Base-by-base conservation (phyloP, 768 basidiomycete species). In the Podaxis rugospora region DNA sequence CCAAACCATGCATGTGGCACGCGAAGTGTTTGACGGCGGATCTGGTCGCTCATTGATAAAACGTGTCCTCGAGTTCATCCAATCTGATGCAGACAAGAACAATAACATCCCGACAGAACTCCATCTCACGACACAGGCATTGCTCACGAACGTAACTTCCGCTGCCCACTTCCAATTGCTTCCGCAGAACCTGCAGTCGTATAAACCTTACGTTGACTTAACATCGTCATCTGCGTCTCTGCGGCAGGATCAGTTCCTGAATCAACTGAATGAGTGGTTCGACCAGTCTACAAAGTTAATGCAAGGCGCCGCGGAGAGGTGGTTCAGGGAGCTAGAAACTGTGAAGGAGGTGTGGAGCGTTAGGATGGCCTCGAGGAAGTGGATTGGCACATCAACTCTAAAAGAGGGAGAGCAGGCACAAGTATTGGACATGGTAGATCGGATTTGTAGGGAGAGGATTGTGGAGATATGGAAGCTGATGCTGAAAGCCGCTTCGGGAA, bases 151-250 rank as follows among this genome's bases (percentile, higher is more conserved):
- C 7, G 80, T 96, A 23, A 93, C 93, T 0, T 94, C 95, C 0
- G 89, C 93, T 0, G 85, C 89, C 25, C 90, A 94, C 64, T 85
- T 95, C 63, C 82, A 87, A 14, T 80, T 92, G 57, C 81, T 98
- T 0, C 93, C 94, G 0, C 68, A 78, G 1, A 81, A 77, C 61
- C 81, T 98, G 62, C 82, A 81, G 64, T 80, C 83, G 4, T 97
- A 95, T 72, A 91, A 87, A 66, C 95, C 95, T 7, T 95, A 92
- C 70, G 83, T 96, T 62, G 89, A 94, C 66, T 74, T 87, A 5
- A 75, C 79, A 7, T 85, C 90, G 0, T 71, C 84, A 0, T 83
- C 85, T 3, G 78, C 85, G 16, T 76, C 77, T 2, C 71, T 87
- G 23, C 71, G 82, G 3, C 76, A 76, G 47, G 65, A 71, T 0